Evolutionary conservation across 2,329 filamentous ascomycete species (phyloP), one percentile per base, ranked within the genome.

Genomic region (Xylariomycetidae sp.): DNA sequence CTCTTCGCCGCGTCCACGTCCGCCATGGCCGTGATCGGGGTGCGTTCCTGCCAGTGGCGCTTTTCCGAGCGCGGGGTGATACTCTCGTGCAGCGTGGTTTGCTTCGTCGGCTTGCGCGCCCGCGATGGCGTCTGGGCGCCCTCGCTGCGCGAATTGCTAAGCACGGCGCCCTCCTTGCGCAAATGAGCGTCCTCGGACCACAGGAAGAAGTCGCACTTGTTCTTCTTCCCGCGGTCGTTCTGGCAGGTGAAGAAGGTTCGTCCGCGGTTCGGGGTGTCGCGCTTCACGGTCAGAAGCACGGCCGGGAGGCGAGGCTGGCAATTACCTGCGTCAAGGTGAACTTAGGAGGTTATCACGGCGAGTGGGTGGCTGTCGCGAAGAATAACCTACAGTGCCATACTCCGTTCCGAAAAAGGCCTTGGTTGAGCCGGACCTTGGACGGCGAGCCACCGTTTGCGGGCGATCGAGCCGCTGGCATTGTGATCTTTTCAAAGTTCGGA

Each of bases 201-300:
- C 0, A 79, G 52, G 42, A 77, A 79, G 54, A 79, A 75, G 1
- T 59, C 60, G 46, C 76, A 80, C 17, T 60, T 51, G 26, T 59
- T 56, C 15, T 61, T 57, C 31, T 45, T 40, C n/a, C 57, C 46
- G 19, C 54, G 52, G n/a, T 58, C 46, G 34, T 63, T 60, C 46
- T 71, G 69, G 42, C 74, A 79, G 3, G 61, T 66, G 38, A 72
- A 74, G 54, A 77, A 73, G 53, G 60, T 62, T 38, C 58, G 57
- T n/a, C 70, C 70, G 30, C 68, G 58, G 42, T 76, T 76, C 19
- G 52, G 47, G 4, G 62, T 60, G 26, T 68, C 60, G 44, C 70
- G 74, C 41, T 63, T 70, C 4, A 69, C 66, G 30, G 64, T 59
- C 42, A 70, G 68, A 25, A 66, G 63, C 4, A 64, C 53, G 3